These are phyloP conservation scores for Didymella pomorum DNA, from an alignment of 2,329 filamentous ascomycete genomes.

Conservation along the genomic window DNA sequence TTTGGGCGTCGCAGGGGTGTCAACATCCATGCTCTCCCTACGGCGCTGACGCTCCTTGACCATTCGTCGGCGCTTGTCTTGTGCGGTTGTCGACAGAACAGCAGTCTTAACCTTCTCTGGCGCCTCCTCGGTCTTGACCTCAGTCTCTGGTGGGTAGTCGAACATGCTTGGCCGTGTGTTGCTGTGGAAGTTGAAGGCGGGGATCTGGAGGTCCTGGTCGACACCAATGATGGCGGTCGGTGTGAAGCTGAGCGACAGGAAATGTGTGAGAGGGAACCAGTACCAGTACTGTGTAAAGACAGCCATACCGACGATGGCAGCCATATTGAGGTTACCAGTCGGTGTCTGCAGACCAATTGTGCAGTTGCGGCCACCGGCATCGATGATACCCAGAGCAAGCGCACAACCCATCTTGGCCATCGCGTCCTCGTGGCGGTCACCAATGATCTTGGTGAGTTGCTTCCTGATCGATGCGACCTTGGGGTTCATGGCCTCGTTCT, in stretches of 20 bases:
- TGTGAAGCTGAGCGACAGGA: constrained; percentile 94
- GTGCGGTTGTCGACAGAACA: constrained; percentile 93
- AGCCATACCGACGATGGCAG: constrained; percentile 95
- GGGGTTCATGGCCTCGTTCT: constrained; percentile 98
- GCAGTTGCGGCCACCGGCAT: constrained; percentile 97
- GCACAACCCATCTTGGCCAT: constrained; percentile 99
- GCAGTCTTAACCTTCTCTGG: constrained; percentile 94
- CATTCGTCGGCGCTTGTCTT: constrained; percentile 92
- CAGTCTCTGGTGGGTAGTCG: constrained; percentile 96
- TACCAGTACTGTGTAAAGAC: constrained; percentile 99
- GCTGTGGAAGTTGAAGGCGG: constrained; percentile 94
- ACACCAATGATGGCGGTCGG: constrained; percentile 95
- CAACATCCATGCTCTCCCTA: constrained; percentile 94
- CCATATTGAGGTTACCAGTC: constrained; percentile 98
- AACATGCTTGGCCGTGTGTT: constrained; percentile 94
- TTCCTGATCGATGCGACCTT: constrained; percentile 92
- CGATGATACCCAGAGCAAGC: constrained; percentile 93
- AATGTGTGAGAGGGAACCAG: constrained; percentile 99
- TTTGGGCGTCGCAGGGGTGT: constrained; percentile 79
- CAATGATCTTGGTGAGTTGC: constrained; percentile 90
- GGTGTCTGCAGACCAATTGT: constrained; percentile 97
- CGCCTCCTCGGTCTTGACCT: constrained; percentile 92
- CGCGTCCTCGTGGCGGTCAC: constrained; percentile 95
- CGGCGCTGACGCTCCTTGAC: constrained; percentile 91
- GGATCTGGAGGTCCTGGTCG: constrained; percentile 91